phyloP scores from a whole-genome alignment of 768 basidiomycete genomes.

The Serendipita sp. region DNA sequence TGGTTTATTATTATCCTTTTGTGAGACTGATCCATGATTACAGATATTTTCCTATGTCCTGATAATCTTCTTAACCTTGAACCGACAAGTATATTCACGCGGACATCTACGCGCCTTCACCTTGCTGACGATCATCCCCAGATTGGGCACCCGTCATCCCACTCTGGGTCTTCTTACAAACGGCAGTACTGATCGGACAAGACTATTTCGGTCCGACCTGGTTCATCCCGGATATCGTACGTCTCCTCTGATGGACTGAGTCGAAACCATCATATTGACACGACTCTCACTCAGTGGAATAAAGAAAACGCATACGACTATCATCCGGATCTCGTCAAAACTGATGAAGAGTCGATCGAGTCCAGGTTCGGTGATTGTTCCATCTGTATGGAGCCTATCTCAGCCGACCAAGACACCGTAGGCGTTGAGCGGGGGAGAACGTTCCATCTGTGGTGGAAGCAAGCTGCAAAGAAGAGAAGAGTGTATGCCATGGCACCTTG shows the following conservation, averaged over 20 bases:
- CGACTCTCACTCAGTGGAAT: not conserved
- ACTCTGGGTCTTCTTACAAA: not conserved
- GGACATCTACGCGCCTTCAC: not conserved
- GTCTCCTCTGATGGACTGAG: not conserved
- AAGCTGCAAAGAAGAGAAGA: not conserved
- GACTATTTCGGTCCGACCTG: constrained; percentile 3
- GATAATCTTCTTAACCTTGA: not conserved
- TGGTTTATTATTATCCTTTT: not conserved
- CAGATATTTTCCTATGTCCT: not conserved
- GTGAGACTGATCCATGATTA: not conserved
- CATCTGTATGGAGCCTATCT: constrained; percentile 7
- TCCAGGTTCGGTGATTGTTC: constrained; percentile 1
- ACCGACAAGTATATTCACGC: not conserved
- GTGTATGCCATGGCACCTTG: constrained; percentile 2
- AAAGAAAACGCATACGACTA: not conserved
- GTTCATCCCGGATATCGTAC: not conserved
- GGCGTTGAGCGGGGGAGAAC: not conserved
- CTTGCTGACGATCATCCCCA: not conserved
- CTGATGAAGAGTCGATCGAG: constrained; percentile 3
- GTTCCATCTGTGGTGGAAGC: not conserved
- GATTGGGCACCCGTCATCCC: not conserved
- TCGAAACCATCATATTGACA: not conserved
- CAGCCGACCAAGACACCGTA: not conserved
- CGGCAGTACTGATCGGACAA: not conserved
- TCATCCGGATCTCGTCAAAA: not conserved